Evolutionary conservation across 129 eudicot species (phyloP), one percentile per base, ranked within the genome.

Genomic region (Pseudognaphalium luteoalbum): DNA sequence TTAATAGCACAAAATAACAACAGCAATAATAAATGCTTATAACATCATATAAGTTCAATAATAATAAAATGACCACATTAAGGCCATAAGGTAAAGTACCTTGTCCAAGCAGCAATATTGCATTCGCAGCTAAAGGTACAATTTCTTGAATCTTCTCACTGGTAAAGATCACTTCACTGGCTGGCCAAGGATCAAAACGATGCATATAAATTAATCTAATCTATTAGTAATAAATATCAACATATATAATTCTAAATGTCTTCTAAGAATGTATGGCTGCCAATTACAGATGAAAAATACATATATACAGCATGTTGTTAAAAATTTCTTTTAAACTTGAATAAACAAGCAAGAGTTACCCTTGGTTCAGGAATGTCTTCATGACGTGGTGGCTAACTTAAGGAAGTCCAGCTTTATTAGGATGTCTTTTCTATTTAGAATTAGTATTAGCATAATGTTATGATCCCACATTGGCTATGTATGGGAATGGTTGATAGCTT

Each of bases 41-140:
- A 67, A 42, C 17, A 39, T 68, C n/a, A 70, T 14, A 50, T n/a
- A 32, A 32, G 34, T 32, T 32, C 4, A 25, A 19, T 20, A 66
- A 19, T 20, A 66, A 44, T 29, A 62, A 86, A 73, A 73, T 12
- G 51, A 70, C 20, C n/a, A 62, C 4, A 56, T 37, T 20, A 64
- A 66, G 7, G 56, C 25, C n/a, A 68, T 63, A 69, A 58, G 21
- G 33, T 29, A 61, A 30, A 58, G 77, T 90, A 93, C 98, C 98
- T 90, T 90, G 91, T 74, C 97, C 97, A 80, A 93, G 98, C 72
- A 93, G 60, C 85, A 93, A 76, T 17, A 88, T 73, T 60, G 92
- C 85, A 78, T 90, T 80, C 1, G 88, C 78, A 19, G 91, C 79
- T 73, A 85, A 76, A 63, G 97, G 88, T 57, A 82, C 72, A 37